phyloP scores from a whole-genome alignment of 2,329 filamentous ascomycete genomes.

The Penicillium sp. region DNA sequence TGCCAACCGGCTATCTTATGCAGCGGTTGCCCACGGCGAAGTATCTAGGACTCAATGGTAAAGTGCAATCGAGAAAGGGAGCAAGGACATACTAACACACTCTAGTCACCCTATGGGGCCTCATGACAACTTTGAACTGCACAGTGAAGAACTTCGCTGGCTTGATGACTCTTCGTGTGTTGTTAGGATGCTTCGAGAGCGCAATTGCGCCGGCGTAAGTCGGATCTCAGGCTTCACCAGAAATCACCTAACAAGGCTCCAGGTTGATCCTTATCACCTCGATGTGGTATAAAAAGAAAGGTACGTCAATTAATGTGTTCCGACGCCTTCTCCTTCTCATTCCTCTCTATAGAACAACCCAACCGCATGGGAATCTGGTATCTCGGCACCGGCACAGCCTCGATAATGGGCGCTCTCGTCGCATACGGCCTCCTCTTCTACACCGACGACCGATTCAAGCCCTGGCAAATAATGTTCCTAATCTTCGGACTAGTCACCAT shows the following conservation, averaged over 20 bases:
- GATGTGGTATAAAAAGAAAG: conserved; percentile 50
- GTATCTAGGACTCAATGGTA: conserved; percentile 45
- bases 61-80: conserved; percentile 2
- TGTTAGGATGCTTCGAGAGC: conserved; percentile 53
- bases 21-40: conserved; percentile 52
- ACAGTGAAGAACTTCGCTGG: conserved; percentile 49
- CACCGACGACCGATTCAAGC: conserved; percentile 34
- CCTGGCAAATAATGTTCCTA: conserved; percentile 50
- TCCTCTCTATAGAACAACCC: conserved; percentile 47
- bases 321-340: background rate
- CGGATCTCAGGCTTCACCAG: background rate
- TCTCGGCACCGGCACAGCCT: conserved; percentile 51
- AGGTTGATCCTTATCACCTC: conserved; percentile 51
- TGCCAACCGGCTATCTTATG: conserved; percentile 54
- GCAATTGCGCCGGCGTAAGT: conserved; percentile 48
- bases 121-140: conserved; percentile 47
- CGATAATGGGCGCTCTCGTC: conserved; percentile 51
- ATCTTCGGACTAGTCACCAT: conserved; percentile 44
- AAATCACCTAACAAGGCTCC: conserved; percentile 1
- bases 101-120: conserved; percentile 42
- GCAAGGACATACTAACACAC: conserved; percentile 26
- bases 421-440: conserved; percentile 54
- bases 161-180: conserved; percentile 47
- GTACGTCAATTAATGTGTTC: conserved; percentile 6
- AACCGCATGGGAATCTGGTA: conserved; percentile 59